Evolutionary conservation across 345 rosid species (phyloP), one percentile per base, ranked within the genome.

Genomic region (Ceriops decandra): DNA sequence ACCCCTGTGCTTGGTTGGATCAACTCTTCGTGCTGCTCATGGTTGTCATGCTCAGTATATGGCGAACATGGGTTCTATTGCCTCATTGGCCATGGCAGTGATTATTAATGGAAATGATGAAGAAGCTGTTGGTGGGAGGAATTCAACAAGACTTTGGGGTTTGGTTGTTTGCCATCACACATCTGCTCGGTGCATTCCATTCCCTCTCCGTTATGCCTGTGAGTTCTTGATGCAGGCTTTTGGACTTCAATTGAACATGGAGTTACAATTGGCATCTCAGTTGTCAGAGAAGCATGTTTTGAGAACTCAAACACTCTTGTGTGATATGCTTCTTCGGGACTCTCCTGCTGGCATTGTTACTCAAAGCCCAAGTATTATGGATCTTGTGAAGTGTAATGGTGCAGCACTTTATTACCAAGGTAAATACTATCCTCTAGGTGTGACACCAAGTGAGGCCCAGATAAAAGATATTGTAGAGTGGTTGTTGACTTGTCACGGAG

Each of bases 221-320:
- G 99, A 92, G 84, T 95, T 95, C 79, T 72, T 95, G 16, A 95
- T 95, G 99, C 99, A 95, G 74, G 98, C 98, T 1, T 92, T 95
- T 62, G 99, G 98, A 33, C 89, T 95, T 65, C 99, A 92, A 60
- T 72, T 95, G 79, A 95, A 92, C 81, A 92, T 95, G 99, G 99
- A 95, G 71, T 76, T 92, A 87, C 99, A 95, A 74, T 81, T 95
- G 74, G 96, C 95, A 2, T 74, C 91, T 53, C 99, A 92, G 68
- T 32, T 92, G 79, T 90, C 86, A 0, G 99, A 95, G 78, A 92
- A 95, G 64, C 99, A 72, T 49, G 92, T 95, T 74, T 77, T 95
- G 68, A 88, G 87, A 84, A 95, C 92, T 70, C 99, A 95, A 74
- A 95, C 98, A 20, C 83, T 95, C 63, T 77, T 92, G 64, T 92